Evolutionary conservation across 768 basidiomycete species (phyloP).

Genomic region (Dictyophora rubrovolvata): DNA sequence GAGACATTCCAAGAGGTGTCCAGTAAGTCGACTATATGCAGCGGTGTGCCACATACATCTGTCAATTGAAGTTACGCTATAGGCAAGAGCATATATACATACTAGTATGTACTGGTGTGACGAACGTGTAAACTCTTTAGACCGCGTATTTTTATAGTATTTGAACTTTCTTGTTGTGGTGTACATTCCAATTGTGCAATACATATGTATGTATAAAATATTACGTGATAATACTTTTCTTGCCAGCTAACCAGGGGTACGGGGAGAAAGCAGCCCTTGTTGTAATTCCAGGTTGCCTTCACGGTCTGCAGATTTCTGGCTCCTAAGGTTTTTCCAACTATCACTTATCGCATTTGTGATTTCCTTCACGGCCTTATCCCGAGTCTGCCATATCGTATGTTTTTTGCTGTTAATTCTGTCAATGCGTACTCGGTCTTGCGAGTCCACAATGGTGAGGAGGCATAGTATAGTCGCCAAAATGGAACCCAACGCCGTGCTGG

Average conservation of each 20-base stretch:
- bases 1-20: constrained; percentile 22
- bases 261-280: neutral
- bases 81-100: no score
- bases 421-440: constrained; percentile 49
- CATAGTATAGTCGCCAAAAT: constrained; percentile 53
- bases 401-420: constrained; percentile 44
- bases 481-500: constrained; percentile 61
- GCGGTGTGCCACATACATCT: neutral
- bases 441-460: constrained; percentile 56
- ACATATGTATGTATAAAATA: neutral
- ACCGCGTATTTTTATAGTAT: no score
- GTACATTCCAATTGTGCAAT: no score
- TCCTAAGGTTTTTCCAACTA: neutral
- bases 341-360: neutral
- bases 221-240: neutral
- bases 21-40: constrained; percentile 16
- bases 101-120: no score
- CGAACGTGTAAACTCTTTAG: no score
- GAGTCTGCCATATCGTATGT: constrained; percentile 22
- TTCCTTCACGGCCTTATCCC: constrained; percentile 1
- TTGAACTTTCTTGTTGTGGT: no score
- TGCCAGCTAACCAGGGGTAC: neutral
- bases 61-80: no score
- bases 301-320: neutral
- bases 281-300: neutral